Base-by-base conservation (phyloP, 192 early-diverging fungal species). In the Podila epicladia region DNA sequence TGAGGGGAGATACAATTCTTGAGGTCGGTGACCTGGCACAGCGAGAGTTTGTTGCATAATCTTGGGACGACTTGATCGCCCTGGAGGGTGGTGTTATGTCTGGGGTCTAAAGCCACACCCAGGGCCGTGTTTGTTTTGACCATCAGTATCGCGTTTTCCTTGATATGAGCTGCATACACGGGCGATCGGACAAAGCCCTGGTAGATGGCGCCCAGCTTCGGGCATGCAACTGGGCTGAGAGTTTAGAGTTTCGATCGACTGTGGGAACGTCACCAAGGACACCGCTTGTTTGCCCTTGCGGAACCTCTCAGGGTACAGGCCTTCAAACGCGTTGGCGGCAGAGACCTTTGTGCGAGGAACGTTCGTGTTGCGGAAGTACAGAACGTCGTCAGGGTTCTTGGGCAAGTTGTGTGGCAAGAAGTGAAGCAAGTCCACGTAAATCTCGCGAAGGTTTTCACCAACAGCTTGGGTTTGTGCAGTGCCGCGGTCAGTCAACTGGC, bases 401-500 rank as follows among this genome's bases (percentile, higher is more conserved):
- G 84, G 71, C 24, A 85, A 80, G 22, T 69, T 58, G 5, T 59
- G 35, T 12, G 87, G 64, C 38, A 89, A 62, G 62, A 84, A 85
- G 2, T 82, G 78, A 17, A 89, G 68, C 76, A 86, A 84, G 61
- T 89, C 82, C 1, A 89, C 75, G 19, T 89, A 89, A 29, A 89
- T 85, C 12, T 62, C 62, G 48, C 87, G 83, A 41, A 89, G 67
- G 8, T 66, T 61, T 0, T 60, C 53, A 17, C 92, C 92, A 19
- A 88, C 62, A 3, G 41, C 26, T 48, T 59, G 67, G 68, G 90
- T 89, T 65, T 87, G 87, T 3, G 59, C 33, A 69, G 89, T 87
- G 2, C 92, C 91, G 28, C 53, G 70, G 59, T 92, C 87, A 0
- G 92, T 93, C 62, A 93, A 82, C 64, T 92, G 84, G 48, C 90